A percentile compares a stretch with the other conserved stretches of the same genome.
Evolutionary conservation across 139 green algal species (phyloP).

Genomic region (Chlamydomonas sp.): DNA sequence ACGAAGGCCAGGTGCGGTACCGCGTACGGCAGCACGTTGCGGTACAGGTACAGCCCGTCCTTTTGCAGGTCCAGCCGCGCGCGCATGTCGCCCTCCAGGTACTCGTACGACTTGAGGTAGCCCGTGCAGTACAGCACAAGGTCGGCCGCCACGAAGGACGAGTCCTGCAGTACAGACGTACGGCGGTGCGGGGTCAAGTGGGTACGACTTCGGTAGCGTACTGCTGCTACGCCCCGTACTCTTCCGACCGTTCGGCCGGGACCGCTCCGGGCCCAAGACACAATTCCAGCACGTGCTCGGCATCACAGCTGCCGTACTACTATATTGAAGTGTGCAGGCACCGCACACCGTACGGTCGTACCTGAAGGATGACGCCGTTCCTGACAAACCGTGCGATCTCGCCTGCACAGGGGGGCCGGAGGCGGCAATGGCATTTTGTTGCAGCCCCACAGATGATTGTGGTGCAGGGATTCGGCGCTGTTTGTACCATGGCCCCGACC

Average conservation of each 20-base stretch:
- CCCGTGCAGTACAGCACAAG: constrained; percentile 54
- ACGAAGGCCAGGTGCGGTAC: constrained; percentile 49
- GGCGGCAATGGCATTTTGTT: background rate
- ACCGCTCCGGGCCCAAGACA: too few relatives aligned
- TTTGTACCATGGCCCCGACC: too few relatives aligned
- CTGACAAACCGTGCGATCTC: constrained; percentile 39
- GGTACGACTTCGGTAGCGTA: too few relatives aligned
- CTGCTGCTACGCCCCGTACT: too few relatives aligned
- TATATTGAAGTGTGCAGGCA: too few relatives aligned
- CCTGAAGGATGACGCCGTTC: constrained; percentile 40
- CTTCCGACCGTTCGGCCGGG: too few relatives aligned
- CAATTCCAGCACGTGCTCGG: too few relatives aligned
- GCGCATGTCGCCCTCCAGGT: constrained; percentile 38
- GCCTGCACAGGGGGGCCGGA: constrained; percentile 5
- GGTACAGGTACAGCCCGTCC: constrained; percentile 60
- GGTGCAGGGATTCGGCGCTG: too few relatives aligned
- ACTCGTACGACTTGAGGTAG: constrained; percentile 47
- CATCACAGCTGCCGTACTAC: too few relatives aligned
- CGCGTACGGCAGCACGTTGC: constrained; percentile 27
- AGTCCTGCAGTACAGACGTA: constrained; percentile 16
- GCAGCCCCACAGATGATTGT: background rate
- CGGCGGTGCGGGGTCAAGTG: background rate
- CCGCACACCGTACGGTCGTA: background rate
- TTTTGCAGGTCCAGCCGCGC: constrained; percentile 48
- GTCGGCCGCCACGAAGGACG: constrained; percentile 34